These are phyloP conservation scores for Claviceps purpurea DNA, from an alignment of 2,329 filamentous ascomycete species.

Conservation along the genomic window DNA sequence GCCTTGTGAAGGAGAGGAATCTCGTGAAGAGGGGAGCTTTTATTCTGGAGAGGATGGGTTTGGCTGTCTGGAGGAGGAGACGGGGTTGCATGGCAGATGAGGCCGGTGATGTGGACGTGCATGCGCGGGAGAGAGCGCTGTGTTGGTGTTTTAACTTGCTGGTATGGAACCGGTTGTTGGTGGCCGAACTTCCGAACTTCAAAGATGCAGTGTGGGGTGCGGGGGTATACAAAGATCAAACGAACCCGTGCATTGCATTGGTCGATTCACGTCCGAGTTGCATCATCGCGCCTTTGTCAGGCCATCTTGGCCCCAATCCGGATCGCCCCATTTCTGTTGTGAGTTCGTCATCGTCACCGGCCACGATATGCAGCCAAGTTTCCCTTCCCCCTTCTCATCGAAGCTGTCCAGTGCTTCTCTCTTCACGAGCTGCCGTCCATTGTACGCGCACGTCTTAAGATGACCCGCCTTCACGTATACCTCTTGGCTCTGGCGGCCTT, in stretches of 20 bases:
- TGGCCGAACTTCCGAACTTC: too few relatives aligned
- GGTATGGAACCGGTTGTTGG: too few relatives aligned
- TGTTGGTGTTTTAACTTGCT: neutral
- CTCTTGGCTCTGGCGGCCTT: conserved; percentile 28
- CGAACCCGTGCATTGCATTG: too few relatives aligned
- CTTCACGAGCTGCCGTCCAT: neutral
- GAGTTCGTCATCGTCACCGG: neutral
- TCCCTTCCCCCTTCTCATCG: neutral
- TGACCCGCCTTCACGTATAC: conserved; percentile 33
- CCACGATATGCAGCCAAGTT: neutral
- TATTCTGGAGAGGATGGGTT: neutral
- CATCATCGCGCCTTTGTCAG: neutral
- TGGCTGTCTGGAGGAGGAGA: neutral
- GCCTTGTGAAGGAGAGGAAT: too few relatives aligned
- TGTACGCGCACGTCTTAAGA: conserved; percentile 10
- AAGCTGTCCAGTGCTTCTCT: neutral
- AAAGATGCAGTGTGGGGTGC: too few relatives aligned
- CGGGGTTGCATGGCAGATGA: conserved; percentile 1
- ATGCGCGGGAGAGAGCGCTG: neutral
- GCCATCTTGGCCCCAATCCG: neutral
- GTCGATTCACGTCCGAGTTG: too few relatives aligned
- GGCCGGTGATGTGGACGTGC: neutral
- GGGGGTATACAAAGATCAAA: too few relatives aligned
- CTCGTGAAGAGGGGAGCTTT: too few relatives aligned
- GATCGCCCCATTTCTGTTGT: neutral